Conservation (phyloP, 2,329 filamentous ascomycete species). For the Zymoseptoria crescenta region DNA sequence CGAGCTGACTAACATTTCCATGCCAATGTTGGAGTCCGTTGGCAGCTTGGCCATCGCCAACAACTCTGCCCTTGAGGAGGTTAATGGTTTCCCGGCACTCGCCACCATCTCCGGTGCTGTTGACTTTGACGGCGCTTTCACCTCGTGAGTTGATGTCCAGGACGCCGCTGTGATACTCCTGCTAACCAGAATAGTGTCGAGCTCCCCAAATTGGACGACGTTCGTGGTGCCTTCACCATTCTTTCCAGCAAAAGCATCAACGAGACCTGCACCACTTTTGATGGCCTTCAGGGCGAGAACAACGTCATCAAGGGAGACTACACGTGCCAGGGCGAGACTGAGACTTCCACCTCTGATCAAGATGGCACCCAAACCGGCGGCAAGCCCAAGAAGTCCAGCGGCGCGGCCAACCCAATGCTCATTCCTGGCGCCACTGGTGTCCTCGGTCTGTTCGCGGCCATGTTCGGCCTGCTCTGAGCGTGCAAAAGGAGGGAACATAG, state of each 20-base stretch:
- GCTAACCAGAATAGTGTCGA: conserved; percentile 51
- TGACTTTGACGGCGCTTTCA: conserved; percentile 77
- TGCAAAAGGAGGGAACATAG: background rate
- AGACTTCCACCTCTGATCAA: conserved; percentile 15
- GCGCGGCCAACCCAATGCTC: conserved; percentile 36
- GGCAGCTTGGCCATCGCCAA: conserved; percentile 83
- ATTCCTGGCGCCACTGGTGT: conserved; percentile 38
- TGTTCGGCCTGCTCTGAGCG: conserved; percentile 40
- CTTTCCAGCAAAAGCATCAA: conserved; percentile 38
- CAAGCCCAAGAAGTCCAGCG: conserved; percentile 18
- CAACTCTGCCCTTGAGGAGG: conserved; percentile 64
- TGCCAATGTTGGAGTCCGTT: conserved; percentile 60
- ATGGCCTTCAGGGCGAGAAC: conserved; percentile 32
- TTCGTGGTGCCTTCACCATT: conserved; percentile 45
- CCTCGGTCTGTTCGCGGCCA: conserved; percentile 40
- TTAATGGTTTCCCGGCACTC: conserved; percentile 63
- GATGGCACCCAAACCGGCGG: conserved; percentile 28
- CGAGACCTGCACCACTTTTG: conserved; percentile 35
- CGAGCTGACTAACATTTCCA: conserved; percentile 62
- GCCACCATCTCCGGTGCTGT: conserved; percentile 68
- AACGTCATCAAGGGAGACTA: conserved; percentile 38
- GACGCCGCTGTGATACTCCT: background rate
- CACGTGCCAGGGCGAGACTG: conserved; percentile 33
- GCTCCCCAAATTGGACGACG: conserved; percentile 49
- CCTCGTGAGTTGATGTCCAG: conserved; percentile 52